Evolutionary conservation across 2,329 filamentous ascomycete genomes (phyloP), one percentile per base, ranked within the genome.

Genomic region (Cercospora sp.): DNA sequence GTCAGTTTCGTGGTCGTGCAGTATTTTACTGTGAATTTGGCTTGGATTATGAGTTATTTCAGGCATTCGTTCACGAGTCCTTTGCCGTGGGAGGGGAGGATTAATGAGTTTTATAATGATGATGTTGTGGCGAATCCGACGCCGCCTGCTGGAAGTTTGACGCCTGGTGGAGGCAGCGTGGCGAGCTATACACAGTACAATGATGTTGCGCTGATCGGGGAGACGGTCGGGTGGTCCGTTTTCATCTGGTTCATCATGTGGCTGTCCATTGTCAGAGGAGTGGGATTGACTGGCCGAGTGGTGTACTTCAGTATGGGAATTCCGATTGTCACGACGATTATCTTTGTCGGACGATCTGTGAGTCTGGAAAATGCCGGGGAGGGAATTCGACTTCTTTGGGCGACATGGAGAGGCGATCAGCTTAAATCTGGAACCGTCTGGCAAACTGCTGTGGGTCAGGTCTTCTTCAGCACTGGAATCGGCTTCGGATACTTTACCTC

Each of bases 251-350:
- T 88, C 73, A 75, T 87, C 0, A 83, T 88, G 71, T 87, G 86
- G 84, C 71, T 88, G 48, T 86, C 83, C 70, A 87, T 89, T 71
- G 87, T 87, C 76, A 83, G 85, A 39, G 84, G 87, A 6, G 85
- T 88, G 20, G 85, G 85, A 0, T 75, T 87, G 67, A 87, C 86
- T 1, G 86, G 86, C 1, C 82, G 86, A 5, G 86, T 87, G 9
- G 86, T 87, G 5, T 88, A 87, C 77, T 86, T 86, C 75, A 87
- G 86, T n/a, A 87, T 88, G 85, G 85, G 85, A 0, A 74, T 88
- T 5, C 86, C 86, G 0, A 86, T 88, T 60, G 78, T 86, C 67
- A 84, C 85, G 13, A 87, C 84, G 2, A 81, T 88, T 68, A 83
- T 87, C 64, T 80, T 88, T 28, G 82, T 88, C 58, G 86, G 85